Evolutionary conservation across 2,329 filamentous ascomycete genomes (phyloP).

Genomic region (Phialocephala sp.): DNA sequence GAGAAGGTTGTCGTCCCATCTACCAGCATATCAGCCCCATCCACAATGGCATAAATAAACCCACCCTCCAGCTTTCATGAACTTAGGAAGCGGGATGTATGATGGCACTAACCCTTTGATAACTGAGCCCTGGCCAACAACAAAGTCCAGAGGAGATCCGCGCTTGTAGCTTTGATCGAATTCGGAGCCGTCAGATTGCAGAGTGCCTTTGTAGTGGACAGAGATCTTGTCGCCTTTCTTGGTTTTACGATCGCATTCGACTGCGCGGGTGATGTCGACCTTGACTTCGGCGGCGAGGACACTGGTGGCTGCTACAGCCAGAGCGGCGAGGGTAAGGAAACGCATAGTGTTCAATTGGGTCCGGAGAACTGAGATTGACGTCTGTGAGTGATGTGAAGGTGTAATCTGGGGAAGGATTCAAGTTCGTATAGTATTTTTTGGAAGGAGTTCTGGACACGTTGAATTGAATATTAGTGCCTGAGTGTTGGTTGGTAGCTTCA

Average conservation of each 20-base stretch:
- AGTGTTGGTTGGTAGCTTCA: neutral
- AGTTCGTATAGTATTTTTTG: conserved; percentile 5
- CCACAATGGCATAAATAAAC: neutral
- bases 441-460: conserved; percentile 30
- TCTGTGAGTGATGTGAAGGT: conserved; percentile 3
- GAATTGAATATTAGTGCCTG: conserved; percentile 12
- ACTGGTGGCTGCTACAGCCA: conserved; percentile 37
- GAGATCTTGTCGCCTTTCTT: conserved; percentile 77
- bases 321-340: conserved; percentile 40
- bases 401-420: neutral
- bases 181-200: conserved; percentile 73
- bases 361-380: conserved; percentile 8
- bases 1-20: conserved; percentile 88
- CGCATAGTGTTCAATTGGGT: conserved; percentile 38
- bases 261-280: conserved; percentile 76
- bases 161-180: conserved; percentile 90
- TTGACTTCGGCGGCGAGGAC: conserved; percentile 57
- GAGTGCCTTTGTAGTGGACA: conserved; percentile 88
- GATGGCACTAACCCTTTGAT: conserved; percentile 70
- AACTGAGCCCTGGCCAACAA: conserved; percentile 79
- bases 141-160: conserved; percentile 77
- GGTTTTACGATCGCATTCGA: conserved; percentile 81
- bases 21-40: conserved; percentile 42
- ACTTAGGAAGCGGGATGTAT: conserved; percentile 49
- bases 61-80: neutral